Evolutionary conservation across 352 stramenopile genomes (phyloP), one percentile per base, ranked within the genome.

Genomic region (Phytopythium sindhum): DNA sequence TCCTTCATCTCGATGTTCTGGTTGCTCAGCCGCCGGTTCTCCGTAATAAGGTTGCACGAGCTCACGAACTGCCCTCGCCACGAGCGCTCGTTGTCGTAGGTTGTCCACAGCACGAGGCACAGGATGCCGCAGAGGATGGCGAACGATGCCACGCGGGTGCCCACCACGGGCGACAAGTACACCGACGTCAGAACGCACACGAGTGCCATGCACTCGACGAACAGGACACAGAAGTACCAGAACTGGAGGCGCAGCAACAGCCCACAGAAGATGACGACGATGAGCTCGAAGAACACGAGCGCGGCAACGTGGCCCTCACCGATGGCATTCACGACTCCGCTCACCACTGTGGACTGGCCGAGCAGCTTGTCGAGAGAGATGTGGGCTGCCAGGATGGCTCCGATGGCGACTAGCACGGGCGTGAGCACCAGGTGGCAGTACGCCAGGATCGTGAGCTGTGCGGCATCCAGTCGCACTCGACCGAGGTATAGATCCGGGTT

Each of bases 1-100:
- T 88, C 80, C 45, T 88, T 84, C 63, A 86, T 84, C 57, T 86
- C 77, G 24, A 89, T 74, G 66, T 89, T 89, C 44, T 81, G 77
- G 56, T 83, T 84, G 61, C 80, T 89, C 47, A 87, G 63, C 12
- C 80, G 74, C 12, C 78, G 78, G 31, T 84, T 74, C 59, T 89
- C 80, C 23, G 70, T 86, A 21, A 80, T 69, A 4, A 89, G 54
- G 39, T 84, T 83, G 41, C 70, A 81, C 7, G 75, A 83, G 24
- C 67, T 86, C 10, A 88, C 53, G 60, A 88, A 89, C 29, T 86
- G 72, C 26, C 59, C 70, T 19, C 78, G 65, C n/a, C 72, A 76
- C 7, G 65, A 70, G 51, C 76, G 65, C 28, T 89, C 80, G 37
- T 72, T 75, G 45, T 87, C 76, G 64, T 69, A 79, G 11, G 77